Evolutionary conservation across 2,329 filamentous ascomycete species (phyloP).

Genomic region (Cadophora luteo-olivacea): DNA sequence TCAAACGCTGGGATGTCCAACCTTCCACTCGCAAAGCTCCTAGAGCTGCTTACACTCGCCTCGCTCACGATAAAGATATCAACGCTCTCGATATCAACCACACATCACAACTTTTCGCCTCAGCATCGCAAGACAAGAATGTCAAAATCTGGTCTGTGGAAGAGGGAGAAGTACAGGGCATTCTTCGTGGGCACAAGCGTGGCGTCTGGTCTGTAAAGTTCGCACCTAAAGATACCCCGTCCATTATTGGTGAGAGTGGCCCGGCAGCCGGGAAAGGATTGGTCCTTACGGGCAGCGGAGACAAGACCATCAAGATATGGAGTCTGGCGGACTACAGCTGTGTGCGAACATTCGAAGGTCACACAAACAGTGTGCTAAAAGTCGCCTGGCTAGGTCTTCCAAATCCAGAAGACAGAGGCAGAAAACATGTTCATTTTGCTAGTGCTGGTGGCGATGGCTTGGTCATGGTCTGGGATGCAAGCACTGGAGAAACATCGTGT

Average conservation of each 20-base stretch:
- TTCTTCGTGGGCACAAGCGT: conserved; percentile 89
- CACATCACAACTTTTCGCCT: conserved; percentile 82
- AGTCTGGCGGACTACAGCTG: conserved; percentile 91
- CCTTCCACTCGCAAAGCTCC: conserved; percentile 57
- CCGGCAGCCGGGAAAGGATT: conserved; percentile 80
- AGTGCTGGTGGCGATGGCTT: conserved; percentile 93
- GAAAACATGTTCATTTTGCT: conserved; percentile 73
- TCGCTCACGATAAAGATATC: conserved; percentile 98
- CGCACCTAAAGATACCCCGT: conserved; percentile 77
- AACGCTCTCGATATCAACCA: conserved; percentile 88
- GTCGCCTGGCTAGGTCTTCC: conserved; percentile 80
- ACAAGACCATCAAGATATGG: conserved; percentile 97
- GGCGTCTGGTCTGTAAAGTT: conserved; percentile 97
- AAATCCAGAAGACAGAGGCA: conserved; percentile 54
- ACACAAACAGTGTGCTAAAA: conserved; percentile 94
- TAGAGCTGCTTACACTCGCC: conserved; percentile 82
- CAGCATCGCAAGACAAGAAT: conserved; percentile 93
- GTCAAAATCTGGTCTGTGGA: conserved; percentile 96
- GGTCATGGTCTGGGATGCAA: conserved; percentile 95
- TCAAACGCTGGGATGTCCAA: conserved; percentile 91
- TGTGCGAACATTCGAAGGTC: conserved; percentile 91
- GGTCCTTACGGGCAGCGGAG: conserved; percentile 88
- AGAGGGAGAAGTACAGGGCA: conserved; percentile 88
- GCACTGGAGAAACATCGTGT: conserved; percentile 81
- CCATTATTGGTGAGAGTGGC: conserved; percentile 74